Base-by-base conservation (phyloP, 2,329 filamentous ascomycete genomes). In the Bertia moriformis region DNA sequence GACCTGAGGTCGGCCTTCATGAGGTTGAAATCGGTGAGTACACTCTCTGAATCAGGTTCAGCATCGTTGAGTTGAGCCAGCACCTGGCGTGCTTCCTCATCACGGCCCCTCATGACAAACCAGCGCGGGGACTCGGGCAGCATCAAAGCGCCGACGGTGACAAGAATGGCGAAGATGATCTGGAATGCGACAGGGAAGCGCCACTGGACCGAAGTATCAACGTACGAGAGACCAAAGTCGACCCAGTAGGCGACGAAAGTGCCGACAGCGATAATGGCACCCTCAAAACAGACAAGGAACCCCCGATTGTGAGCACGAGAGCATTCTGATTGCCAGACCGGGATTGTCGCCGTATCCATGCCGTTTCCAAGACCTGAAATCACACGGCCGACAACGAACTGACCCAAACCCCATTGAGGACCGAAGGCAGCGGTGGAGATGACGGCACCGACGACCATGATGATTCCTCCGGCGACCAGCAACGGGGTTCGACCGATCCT, bases 331-430 rank as follows among this genome's bases (percentile, higher is more conserved):
- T 47, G 39, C 44, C 44, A 47, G 14, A 41, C 35, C 17, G 45
- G 45, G 19, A 43, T 38, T 7, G 37, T 39, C 38, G 39, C 27
- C 18, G 39, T 41, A 19, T 45, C 44, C 12, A 41, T 33, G 18
- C 59, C 59, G 41, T 56, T 58, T 1, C 58, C 58, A 33, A 61
- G 49, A 7, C 56, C 60, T 4, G 57, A 48, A 7, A 57, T 38
- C 22, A 57, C 18, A 38, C 67, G 17, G 15, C 42, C 41, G 18
- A 44, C 22, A 40, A 58, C 50, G 42, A 58, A 57, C 43, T 56
- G 53, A 3, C 50, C 53, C n/a, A 45, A 19, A 56, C 40, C 41
- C 48, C 51, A 48, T n/a, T 27, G 22, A n/a, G 22, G 22, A 17
- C 39, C 40, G 40, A 43, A 46, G 13, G 43, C 38, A 4, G 41